Evolutionary conservation across 805 yeast genomes (phyloP).

Genomic region (Candida awuae): DNA sequence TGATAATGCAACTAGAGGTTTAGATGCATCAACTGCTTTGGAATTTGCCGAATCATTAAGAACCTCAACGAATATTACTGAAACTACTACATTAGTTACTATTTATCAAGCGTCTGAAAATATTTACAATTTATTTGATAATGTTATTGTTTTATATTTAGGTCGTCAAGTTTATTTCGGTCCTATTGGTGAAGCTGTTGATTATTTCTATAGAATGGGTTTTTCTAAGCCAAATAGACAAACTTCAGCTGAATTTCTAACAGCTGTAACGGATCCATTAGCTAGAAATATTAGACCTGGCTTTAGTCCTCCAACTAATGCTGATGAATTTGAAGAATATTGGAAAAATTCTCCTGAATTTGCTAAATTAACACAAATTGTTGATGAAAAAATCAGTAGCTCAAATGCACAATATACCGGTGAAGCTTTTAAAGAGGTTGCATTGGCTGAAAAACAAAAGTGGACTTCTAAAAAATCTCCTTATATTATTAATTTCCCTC

Average conservation of each 20-base stretch:
- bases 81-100: constrained; percentile 15
- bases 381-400: no score
- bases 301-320: constrained; percentile 46
- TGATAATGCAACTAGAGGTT: constrained; percentile 82
- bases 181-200: constrained; percentile 43
- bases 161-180: constrained; percentile 64
- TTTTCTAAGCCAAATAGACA: constrained; percentile 26
- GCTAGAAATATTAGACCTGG: constrained; percentile 15
- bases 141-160: constrained; percentile 49
- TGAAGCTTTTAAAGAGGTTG: no score
- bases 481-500: not conserved
- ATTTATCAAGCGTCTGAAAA: constrained; percentile 53
- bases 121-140: constrained; percentile 56
- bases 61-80: constrained; percentile 18
- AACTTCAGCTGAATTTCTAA: constrained; percentile 24
- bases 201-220: constrained; percentile 59
- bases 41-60: constrained; percentile 64
- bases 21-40: constrained; percentile 77
- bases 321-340: constrained; percentile 50
- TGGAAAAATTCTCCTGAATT: constrained; percentile 56
- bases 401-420: no score
- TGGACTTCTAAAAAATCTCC: not conserved
- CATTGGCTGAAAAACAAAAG: no score
- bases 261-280: constrained; percentile 14
- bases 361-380: constrained; percentile 30